phyloP scores from a whole-genome alignment of 441 rosid genomes.

The Kokia cookei region DNA sequence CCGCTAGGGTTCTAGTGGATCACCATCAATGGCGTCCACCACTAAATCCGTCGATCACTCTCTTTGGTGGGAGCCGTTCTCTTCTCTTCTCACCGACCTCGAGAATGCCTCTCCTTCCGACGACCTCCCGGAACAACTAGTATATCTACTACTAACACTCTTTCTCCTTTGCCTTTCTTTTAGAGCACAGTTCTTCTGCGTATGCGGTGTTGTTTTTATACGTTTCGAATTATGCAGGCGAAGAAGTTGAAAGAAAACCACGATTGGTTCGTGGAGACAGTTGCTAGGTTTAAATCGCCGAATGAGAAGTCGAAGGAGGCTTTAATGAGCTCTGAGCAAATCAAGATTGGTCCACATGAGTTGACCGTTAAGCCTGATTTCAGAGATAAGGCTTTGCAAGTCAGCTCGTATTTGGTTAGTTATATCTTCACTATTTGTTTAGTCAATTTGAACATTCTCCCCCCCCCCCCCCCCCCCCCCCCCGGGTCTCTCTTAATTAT shows the following conservation, averaged over 20 bases:
- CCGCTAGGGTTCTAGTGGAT: constrained; percentile 41
- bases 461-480: too few relatives aligned
- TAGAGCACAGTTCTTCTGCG: background rate
- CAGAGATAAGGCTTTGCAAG: constrained; percentile 62
- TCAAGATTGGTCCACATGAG: constrained; percentile 58
- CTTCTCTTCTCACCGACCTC: constrained; percentile 55
- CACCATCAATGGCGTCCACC: constrained; percentile 39
- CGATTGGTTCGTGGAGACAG: constrained; percentile 62
- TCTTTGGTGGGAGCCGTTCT: constrained; percentile 84
- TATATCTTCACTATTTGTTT: background rate
- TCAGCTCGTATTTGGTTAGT: constrained; percentile 71
- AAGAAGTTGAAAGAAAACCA: constrained; percentile 69
- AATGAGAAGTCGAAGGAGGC: constrained; percentile 69
- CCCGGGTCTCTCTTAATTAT: background rate
- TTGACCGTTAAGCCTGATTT: constrained; percentile 52
- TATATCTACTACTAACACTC: constrained; percentile 21
- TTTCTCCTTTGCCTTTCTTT: background rate
- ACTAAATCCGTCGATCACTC: constrained; percentile 52
- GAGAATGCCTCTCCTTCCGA: constrained; percentile 54
- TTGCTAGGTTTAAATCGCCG: constrained; percentile 57
- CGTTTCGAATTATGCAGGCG: constrained; percentile 34
- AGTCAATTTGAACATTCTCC: background rate
- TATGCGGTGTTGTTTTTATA: background rate
- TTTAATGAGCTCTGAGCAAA: constrained; percentile 49
- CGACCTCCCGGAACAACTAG: constrained; percentile 51